Conservation (phyloP, 2,329 filamentous ascomycete genomes). For the Microdochium nivale region DNA sequence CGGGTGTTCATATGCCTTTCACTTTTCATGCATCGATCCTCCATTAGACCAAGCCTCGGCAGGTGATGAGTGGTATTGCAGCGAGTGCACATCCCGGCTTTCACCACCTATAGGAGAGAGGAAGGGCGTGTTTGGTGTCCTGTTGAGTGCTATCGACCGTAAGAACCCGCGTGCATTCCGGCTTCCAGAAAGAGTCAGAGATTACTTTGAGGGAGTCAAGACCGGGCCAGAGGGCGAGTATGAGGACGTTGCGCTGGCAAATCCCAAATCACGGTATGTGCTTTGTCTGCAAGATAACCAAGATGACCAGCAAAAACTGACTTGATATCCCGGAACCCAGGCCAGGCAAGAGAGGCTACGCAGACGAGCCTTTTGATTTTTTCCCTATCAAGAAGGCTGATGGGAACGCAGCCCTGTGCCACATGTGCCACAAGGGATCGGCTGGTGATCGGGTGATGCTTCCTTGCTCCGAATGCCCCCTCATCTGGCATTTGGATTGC, state of each 20-base stretch:
- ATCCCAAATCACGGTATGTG: conserved; percentile 46
- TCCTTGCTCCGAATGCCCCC: conserved; percentile 73
- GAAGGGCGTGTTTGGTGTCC: conserved; percentile 49
- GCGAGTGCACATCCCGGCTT: conserved; percentile 51
- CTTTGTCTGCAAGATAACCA: conserved; percentile 1
- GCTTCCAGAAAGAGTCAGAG: conserved; percentile 62
- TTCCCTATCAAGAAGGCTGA: conserved; percentile 63
- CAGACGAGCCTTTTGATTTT: conserved; percentile 56
- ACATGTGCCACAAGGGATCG: conserved; percentile 61
- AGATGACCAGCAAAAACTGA: conserved; percentile 17
- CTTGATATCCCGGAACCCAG: conserved; percentile 20
- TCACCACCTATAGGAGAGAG: conserved; percentile 35
- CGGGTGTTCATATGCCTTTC: conserved; percentile 82
- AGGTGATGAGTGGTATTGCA: conserved; percentile 80
- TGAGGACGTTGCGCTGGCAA: conserved; percentile 50
- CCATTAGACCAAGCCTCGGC: conserved; percentile 55
- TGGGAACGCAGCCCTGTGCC: conserved; percentile 69
- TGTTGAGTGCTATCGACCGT: conserved; percentile 57
- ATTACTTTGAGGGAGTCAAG: conserved; percentile 71
- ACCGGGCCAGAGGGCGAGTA: conserved; percentile 74
- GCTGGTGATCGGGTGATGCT: conserved; percentile 64
- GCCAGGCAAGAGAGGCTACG: conserved; percentile 38
- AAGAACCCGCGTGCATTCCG: conserved; percentile 65
- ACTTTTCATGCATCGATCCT: conserved; percentile 82
- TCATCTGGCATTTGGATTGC: conserved; percentile 90